Evolutionary conservation across 106 monocot genomes (phyloP), one percentile per base, ranked within the genome.

Genomic region (Iris macrosiphon): DNA sequence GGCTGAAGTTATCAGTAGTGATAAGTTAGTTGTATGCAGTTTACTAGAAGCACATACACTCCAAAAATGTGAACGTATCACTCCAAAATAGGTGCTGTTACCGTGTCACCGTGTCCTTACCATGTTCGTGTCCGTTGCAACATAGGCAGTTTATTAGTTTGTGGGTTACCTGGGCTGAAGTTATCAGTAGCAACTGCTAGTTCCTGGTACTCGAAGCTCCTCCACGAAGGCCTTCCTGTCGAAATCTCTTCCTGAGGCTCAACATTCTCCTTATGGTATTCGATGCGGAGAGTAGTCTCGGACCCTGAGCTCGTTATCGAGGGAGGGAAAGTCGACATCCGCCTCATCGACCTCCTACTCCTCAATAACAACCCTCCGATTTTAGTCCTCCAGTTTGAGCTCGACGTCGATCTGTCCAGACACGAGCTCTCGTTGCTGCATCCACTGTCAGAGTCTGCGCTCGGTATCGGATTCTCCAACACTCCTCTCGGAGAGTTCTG

Each of bases 161-260:
- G 12, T 14, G 54, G 16, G 28, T 79, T 66, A 95, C 94, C 94
- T 53, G 75, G 22, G 62, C 65, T 85, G 75, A 95, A 95, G 40
- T 81, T 72, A 60, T 95, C 56, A 3, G 94, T 95, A 15, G 94
- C 94, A 35, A 47, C 62, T 7, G 42, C 78, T 43, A 95, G 84
- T 68, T 95, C 94, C 25, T 72, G 50, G 40, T 76, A 75, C 14
- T 79, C 79, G 17, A 95, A 95, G 55, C 62, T 89, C 75, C 94
- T 72, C 94, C 94, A 95, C 23, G 81, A 82, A 16, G 88, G 85
- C 63, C 64, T 85, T 50, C 75, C 73, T 43, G 32, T 86, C 11
- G 30, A 50, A 35, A 74, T 52, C 48, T 72, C 74, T 40, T 52
- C 52, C 23, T 40, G 31, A 40, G 39, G 14, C 31, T 31, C 28